Conservation (phyloP, 1,284 basidiomycete species). For the Cutaneotrichosporon sp. region DNA sequence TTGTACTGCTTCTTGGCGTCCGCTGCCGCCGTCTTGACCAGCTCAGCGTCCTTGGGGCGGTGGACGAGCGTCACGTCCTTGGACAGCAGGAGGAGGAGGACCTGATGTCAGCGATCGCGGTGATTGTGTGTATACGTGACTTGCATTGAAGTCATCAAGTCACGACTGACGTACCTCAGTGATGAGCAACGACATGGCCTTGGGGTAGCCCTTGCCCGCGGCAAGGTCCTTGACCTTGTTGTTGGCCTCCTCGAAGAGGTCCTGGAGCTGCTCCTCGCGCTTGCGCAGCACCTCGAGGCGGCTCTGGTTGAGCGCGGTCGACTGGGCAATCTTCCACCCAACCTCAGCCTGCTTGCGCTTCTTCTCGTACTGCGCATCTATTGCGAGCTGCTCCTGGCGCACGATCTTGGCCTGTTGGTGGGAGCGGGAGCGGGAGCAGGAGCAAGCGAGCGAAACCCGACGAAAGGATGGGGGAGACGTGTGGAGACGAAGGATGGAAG, state of each 20-base stretch:
- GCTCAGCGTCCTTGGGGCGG: conserved; percentile 46
- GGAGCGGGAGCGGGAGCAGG: background rate
- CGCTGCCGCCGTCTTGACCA: conserved; percentile 42
- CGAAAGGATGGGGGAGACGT: background rate
- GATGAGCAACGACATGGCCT: conserved; percentile 76
- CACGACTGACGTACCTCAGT: conserved; percentile 62
- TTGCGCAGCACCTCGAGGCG: conserved; percentile 86
- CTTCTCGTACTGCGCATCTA: conserved; percentile 90
- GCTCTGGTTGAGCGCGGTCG: conserved; percentile 93
- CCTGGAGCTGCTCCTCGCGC: conserved; percentile 87
- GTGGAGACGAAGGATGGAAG: background rate
- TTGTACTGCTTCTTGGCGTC: conserved; percentile 45
- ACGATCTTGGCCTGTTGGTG: conserved; percentile 80
- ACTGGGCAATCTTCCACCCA: conserved; percentile 93
- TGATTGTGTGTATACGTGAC: background rate
- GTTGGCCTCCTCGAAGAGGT: conserved; percentile 78
- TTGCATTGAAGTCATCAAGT: background rate
- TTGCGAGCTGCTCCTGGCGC: conserved; percentile 86
- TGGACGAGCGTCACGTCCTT: conserved; percentile 56
- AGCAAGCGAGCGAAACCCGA: background rate
- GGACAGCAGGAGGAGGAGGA: conserved; percentile 66
- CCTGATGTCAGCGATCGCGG: conserved; percentile 43
- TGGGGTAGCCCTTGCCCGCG: conserved; percentile 68
- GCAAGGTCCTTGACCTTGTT: conserved; percentile 65
- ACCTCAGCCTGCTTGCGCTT: conserved; percentile 88